Conservation (phyloP, 2,329 filamentous ascomycete genomes). For the Cytospora paraplurivora region DNA sequence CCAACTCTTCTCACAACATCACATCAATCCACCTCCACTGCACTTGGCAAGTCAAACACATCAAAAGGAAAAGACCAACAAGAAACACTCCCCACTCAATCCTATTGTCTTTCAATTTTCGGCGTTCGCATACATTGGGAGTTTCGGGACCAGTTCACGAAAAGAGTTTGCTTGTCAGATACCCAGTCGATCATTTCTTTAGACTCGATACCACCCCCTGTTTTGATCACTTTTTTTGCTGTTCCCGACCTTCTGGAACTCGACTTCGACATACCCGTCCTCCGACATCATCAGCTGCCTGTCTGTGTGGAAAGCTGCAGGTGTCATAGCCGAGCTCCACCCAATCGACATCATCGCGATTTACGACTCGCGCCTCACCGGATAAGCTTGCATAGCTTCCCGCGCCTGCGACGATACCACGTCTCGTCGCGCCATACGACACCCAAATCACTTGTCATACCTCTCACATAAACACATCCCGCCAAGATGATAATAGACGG, state of each 20-base stretch:
- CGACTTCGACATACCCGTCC: conserved; percentile 2
- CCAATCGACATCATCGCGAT: conserved; percentile 7
- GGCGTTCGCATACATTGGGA: conserved; percentile 33
- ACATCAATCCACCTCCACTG: background rate
- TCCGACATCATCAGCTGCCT: conserved; percentile 12
- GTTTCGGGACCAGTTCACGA: conserved; percentile 32
- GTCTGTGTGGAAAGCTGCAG: conserved; percentile 20
- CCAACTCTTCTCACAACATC: background rate
- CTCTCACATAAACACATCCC: background rate
- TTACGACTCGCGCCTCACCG: conserved; percentile 16
- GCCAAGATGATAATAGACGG: conserved; percentile 80
- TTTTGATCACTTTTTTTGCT: conserved; percentile 23
- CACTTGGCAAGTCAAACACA: conserved; percentile 7
- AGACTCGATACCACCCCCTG: conserved; percentile 28
- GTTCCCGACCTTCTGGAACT: conserved; percentile 26
- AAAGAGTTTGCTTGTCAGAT: conserved; percentile 30
- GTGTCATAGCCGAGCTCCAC: conserved; percentile 21
- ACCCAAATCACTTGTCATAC: background rate
- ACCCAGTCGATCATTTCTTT: conserved; percentile 36
- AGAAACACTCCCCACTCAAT: conserved; percentile 38
- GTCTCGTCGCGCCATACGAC: background rate
- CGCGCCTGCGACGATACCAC: conserved; percentile 2
- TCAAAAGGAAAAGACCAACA: conserved; percentile 4
- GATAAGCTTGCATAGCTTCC: background rate
- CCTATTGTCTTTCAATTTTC: conserved; percentile 33